These are phyloP conservation scores for Euphorbia corollata DNA, from an alignment of 441 rosid species.

Conservation along the genomic window DNA sequence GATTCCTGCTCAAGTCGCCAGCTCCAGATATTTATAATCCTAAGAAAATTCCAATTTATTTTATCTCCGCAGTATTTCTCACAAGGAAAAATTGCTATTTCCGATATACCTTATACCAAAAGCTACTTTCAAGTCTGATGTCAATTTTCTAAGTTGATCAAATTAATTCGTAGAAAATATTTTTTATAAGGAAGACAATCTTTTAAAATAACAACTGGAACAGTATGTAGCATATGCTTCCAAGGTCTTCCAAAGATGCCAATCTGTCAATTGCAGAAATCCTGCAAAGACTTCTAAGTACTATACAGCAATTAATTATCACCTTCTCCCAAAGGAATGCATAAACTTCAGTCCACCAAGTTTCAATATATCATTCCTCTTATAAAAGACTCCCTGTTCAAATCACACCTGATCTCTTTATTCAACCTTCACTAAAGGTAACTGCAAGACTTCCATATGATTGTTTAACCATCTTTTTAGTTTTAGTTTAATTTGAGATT, in stretches of 20 bases:
- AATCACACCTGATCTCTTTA: background rate
- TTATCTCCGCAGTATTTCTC: background rate
- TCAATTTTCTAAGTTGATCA: background rate
- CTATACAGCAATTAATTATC: background rate
- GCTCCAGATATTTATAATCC: background rate
- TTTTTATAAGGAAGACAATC: background rate
- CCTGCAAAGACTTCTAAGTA: background rate
- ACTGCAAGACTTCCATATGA: background rate
- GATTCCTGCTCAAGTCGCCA: background rate
- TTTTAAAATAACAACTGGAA: background rate
- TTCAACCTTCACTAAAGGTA: background rate
- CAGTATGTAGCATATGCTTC: background rate
- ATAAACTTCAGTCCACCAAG: background rate
- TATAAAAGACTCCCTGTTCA: background rate
- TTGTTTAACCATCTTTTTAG: background rate
- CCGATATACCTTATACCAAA: background rate
- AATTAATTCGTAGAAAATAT: background rate
- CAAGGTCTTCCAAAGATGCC: background rate
- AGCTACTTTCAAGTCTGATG: background rate
- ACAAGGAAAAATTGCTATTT: background rate
- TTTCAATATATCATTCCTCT: background rate
- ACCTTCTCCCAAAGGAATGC: background rate
- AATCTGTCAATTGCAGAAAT: background rate
- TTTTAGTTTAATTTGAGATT: background rate
- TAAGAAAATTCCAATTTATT: background rate